Base-by-base conservation (phyloP, 768 basidiomycete genomes). In the Suillus spraguei region DNA sequence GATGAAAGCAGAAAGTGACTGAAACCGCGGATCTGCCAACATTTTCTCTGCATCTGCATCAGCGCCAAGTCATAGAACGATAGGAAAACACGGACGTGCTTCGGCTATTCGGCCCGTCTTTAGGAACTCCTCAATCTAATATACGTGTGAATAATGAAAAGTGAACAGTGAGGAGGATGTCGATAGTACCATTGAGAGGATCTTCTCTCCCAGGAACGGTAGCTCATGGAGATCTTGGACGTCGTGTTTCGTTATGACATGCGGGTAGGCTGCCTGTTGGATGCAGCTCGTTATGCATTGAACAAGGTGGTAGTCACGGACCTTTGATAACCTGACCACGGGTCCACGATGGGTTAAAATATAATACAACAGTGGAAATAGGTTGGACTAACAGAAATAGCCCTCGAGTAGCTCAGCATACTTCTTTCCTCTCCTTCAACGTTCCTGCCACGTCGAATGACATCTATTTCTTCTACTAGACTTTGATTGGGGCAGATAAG, bases 401-500 rank as follows among this genome's bases (percentile, higher is more conserved):
- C 87, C 55, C 91, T 81, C 39, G 86, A 81, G 66, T 94, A 95
- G 64, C 86, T 87, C 55, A 94, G 75, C 46, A 87, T 85, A 67
- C 89, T 91, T 35, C 85, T 78, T 24, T 82, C 79, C 59, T 90
- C 82, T 14, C 89, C 87, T 70, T 94, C 92, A 2, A 92, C 75
- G 53, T 84, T 79, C 52, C 92, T 80, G 32, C 81, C 78, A 41
- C 78, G 81, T 20, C 83, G 81, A 36, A 94, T 81, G 20, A 89
- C 74, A 35, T 81, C 82, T 14, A 94, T 74, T 67, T 88, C 84
- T n/a, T 74, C 65, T 5, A 82, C 82, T 5, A 94, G 80, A 0
- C 65, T 75, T 71, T 93, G 89, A 66, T 94, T 94, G 0, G 82
- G 81, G 66, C 89, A 94, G 3, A 83, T 71, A 42, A 94, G 78